These are phyloP conservation scores for Cercophora newfieldiana DNA, from an alignment of 495 filamentous ascomycete species.

Conservation along the genomic window DNA sequence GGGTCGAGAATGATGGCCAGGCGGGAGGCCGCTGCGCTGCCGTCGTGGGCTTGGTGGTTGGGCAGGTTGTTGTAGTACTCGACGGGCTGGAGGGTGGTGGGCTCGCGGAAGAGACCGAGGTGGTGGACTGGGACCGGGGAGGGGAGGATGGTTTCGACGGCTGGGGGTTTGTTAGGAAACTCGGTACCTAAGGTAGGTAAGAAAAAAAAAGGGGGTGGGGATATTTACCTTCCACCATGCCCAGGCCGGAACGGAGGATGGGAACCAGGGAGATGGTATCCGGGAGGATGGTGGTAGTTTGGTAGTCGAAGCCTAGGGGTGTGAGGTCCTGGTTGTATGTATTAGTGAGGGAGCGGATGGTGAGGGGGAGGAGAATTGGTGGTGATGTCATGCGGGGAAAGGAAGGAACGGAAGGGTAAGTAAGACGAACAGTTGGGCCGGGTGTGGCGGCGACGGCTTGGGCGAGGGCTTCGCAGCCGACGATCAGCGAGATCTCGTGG, in stretches of 20 bases:
- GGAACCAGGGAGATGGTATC: constrained; percentile 77
- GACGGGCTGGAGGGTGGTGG: constrained; percentile 78
- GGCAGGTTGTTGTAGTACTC: constrained; percentile 99
- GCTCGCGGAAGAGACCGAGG: constrained; percentile 89
- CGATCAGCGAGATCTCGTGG: constrained; percentile 80
- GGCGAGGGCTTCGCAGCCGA: constrained; percentile 81
- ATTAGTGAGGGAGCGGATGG: background rate
- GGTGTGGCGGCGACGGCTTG: constrained; percentile 52
- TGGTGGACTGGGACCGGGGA: constrained; percentile 82
- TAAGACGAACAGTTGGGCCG: constrained; percentile 45
- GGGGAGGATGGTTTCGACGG: constrained; percentile 81
- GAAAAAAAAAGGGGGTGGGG: constrained; percentile 4
- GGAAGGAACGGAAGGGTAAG: too few relatives aligned
- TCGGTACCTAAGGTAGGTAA: too few relatives aligned
- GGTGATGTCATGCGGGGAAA: background rate
- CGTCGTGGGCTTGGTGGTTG: constrained; percentile 51
- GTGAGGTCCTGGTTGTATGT: constrained; percentile 60
- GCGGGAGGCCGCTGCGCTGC: constrained; percentile 40
- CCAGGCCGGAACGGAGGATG: constrained; percentile 84
- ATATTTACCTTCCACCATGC: constrained; percentile 75
- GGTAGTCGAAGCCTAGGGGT: constrained; percentile 71
- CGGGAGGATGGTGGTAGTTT: constrained; percentile 59
- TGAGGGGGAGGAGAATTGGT: background rate
- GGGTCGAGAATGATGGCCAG: constrained; percentile 87
- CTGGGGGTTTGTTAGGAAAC: constrained; percentile 41